Evolutionary conservation across 1,139 yeast genomes (phyloP), one percentile per base, ranked within the genome.

Genomic region (Debaryomycetaceae sp.): DNA sequence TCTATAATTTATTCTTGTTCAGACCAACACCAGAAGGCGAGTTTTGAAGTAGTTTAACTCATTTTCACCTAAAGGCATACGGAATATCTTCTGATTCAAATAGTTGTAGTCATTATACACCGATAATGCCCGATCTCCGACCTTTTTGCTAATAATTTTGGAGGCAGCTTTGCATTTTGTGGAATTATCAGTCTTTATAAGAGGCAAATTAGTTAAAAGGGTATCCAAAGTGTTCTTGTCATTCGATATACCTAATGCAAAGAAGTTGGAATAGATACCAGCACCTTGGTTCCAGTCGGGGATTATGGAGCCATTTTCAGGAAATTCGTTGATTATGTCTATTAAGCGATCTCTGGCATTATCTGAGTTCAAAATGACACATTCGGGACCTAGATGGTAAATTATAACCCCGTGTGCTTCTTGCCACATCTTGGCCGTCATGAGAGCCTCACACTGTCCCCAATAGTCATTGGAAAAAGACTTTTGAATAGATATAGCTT

Each of bases 391-490:
- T 31, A 89, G 83, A 13, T 70, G 59, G 3, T 64, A 53, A 3
- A 79, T 54, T 4, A 87, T 65, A 0, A 79, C 66, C 1, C 63
- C 59, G 51, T 87, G 95, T 0, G 96, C 96, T 34, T 78, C 80
- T 1, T 64, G 68, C 70, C 79, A 78, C 37, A 75, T 58, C 13
- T 65, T 67, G 0, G 95, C 95, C n/a, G 67, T 70, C 3, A 87
- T 60, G 36, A 85, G 73, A 17, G 83, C 78, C 36, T 73, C 67
- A 2, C 83, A 79, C 47, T 88, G 91, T 7, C 73, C 68, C 65
- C 81, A 69, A 48, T 67, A 73, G 39, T 84, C 76, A 2, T 74
- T 75, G n/a, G 49, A 41, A 37, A 47, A 41, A 8, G 66, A 65
- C 37, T 73, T 65, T 35, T 67, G 71, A 17, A 71, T 56, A 0